Evolutionary conservation across 176 grass and related monocot species (phyloP), one percentile per base, ranked within the genome.

Genomic region (Aegilops speltoides): DNA sequence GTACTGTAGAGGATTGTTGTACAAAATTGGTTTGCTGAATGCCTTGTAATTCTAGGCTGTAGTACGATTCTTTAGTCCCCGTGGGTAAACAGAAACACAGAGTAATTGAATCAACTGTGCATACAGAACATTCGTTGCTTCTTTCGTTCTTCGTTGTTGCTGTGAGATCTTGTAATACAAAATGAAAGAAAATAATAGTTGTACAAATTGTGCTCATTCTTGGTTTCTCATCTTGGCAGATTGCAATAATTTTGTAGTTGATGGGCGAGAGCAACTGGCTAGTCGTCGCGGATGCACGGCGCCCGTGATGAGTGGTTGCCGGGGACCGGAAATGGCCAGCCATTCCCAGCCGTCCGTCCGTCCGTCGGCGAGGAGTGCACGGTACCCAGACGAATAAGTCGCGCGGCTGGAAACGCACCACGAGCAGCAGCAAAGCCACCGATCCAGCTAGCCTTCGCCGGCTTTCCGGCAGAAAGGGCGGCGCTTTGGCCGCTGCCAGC

Each of bases 391-490:
- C 82, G 86, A 88, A 85, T 85, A 46, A 56, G 68, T 76, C 34
- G 66, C 67, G 46, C 34, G 16, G 89, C 75, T 87, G 85, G 89
- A 80, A 84, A 84, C 24, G 85, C 76, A 33, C 63, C 13, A 20
- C 4, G 75, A 65, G 43, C 48, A 52, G 48, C 43, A 43, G 83
- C 88, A 86, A 72, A 59, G 61, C 78, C 43, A 13, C 43, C 19
- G 19, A 66, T 66, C 45, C 89, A 91, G 89, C 85, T 87, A 46
- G 86, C 62, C 14, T 64, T 41, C 78, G 2, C 77, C 86, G 64
- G 77, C 86, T 88, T 91, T 91, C 77, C 40, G 33, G 82, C 69
- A 32, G 50, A 91, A 91, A 91, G 82, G 52, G 10, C 40, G 63
- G 29, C 64, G 85, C 85, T 84, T 91, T 91, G 64, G 23, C 33